Percentiles rank a stretch among this genome's conserved stretches.
phyloP scores from a whole-genome alignment of 441 rosid genomes.

The Capsella rubella region DNA sequence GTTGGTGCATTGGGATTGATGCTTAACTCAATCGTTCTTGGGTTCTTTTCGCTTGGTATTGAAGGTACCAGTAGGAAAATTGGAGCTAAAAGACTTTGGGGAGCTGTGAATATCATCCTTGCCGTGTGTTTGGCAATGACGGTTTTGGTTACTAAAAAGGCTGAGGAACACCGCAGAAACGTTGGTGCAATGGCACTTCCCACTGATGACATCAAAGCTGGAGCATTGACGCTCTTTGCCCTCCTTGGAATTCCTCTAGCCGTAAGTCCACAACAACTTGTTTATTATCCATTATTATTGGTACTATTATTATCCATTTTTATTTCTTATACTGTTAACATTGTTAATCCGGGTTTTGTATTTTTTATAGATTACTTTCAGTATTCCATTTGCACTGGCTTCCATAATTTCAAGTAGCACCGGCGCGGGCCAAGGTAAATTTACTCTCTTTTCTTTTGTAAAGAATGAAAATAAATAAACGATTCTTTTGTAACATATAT shows the following conservation, averaged over 20 bases:
- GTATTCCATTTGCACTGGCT: constrained; percentile 89
- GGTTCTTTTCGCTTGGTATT: constrained; percentile 56
- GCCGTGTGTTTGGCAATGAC: constrained; percentile 64
- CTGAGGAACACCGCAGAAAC: constrained; percentile 56
- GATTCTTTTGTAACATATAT: background rate
- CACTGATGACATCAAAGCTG: constrained; percentile 55
- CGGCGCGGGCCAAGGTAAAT: constrained; percentile 87
- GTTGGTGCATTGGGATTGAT: constrained; percentile 81
- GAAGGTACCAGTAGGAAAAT: constrained; percentile 53
- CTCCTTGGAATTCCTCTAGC: constrained; percentile 79
- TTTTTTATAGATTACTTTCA: constrained; percentile 65
- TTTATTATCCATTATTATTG: background rate
- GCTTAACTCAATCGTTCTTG: constrained; percentile 77
- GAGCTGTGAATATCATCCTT: constrained; percentile 65
- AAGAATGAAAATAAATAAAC: too few species aligned
- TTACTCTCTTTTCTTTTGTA: background rate
- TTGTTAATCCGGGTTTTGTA: background rate
- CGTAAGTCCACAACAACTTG: constrained; percentile 42
- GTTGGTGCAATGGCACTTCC: constrained; percentile 30
- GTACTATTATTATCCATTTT: background rate
- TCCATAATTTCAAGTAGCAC: constrained; percentile 69
- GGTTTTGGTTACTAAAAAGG: constrained; percentile 62
- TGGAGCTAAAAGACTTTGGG: constrained; percentile 83
- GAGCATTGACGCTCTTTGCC: constrained; percentile 67
- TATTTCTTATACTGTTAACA: background rate